phyloP scores from a whole-genome alignment of 768 basidiomycete species.

The Suillus americanus region DNA sequence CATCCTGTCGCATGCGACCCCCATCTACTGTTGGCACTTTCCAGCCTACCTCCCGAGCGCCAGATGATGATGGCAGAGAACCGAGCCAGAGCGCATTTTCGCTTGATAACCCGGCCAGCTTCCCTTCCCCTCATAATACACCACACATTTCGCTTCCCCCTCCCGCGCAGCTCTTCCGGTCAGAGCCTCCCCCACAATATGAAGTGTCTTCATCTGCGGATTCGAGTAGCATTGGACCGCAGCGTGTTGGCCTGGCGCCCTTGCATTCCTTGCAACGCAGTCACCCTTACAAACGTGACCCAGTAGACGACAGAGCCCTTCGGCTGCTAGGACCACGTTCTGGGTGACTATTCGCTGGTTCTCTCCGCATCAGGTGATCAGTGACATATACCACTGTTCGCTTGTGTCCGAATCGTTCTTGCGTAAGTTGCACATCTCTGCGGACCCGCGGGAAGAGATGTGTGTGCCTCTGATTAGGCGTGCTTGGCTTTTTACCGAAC shows the following conservation, averaged over 20 bases:
- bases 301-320: constrained; percentile 60
- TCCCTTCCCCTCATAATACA: constrained; percentile 13
- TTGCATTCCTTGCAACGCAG: constrained; percentile 52
- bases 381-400: background rate
- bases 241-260: constrained; percentile 52
- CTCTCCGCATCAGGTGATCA: background rate
- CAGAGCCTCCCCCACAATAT: constrained; percentile 29
- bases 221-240: constrained; percentile 21
- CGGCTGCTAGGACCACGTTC: constrained; percentile 44
- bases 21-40: constrained; percentile 19
- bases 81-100: constrained; percentile 10
- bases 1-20: constrained; percentile 19
- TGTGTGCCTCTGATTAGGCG: background rate
- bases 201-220: constrained; percentile 26
- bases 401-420: background rate
- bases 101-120: constrained; percentile 4
- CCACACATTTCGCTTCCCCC: constrained; percentile 33
- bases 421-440: background rate
- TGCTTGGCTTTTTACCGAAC: constrained; percentile 2
- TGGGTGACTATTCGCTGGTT: constrained; percentile 33
- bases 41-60: constrained; percentile 7
- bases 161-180: constrained; percentile 28
- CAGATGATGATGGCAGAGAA: constrained; percentile 10
- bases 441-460: constrained; percentile 2
- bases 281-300: constrained; percentile 60